Conservation (phyloP, 495 filamentous ascomycete species). For the Alectoria sarmentosa region DNA sequence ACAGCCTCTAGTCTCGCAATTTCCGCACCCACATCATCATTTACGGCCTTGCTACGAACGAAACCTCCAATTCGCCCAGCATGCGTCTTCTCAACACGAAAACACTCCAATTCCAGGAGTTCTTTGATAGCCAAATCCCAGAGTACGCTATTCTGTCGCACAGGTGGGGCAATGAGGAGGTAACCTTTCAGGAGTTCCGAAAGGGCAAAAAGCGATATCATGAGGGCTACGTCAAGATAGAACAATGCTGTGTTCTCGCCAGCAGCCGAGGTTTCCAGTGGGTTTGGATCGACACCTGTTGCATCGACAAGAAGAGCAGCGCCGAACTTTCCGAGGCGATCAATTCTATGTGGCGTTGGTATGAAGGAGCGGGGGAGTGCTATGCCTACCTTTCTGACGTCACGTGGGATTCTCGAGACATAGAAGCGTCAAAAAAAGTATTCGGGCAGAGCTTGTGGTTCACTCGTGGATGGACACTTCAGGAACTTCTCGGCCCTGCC, state of each 20-base stretch:
- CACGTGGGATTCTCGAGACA: background rate
- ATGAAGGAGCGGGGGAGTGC: conserved; percentile 29
- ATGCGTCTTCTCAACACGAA: conserved; percentile 42
- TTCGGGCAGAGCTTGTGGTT: conserved; percentile 38
- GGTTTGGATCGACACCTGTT: conserved; percentile 41
- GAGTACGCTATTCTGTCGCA: conserved; percentile 36
- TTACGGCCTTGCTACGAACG: too few species aligned
- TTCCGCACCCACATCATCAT: too few species aligned
- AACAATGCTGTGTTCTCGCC: conserved; percentile 23
- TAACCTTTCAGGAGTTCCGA: conserved; percentile 30
- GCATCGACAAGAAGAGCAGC: conserved; percentile 39
- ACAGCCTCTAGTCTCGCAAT: too few species aligned
- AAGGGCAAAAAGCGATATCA: conserved; percentile 3
- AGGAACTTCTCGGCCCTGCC: conserved; percentile 38
- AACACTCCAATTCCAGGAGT: conserved; percentile 34
- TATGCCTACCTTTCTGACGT: conserved; percentile 38
- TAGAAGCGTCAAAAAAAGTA: too few species aligned
- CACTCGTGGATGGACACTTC: conserved; percentile 39
- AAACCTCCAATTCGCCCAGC: too few species aligned
- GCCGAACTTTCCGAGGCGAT: conserved; percentile 37
- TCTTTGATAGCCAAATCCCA: conserved; percentile 25
- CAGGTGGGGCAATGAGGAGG: conserved; percentile 33
- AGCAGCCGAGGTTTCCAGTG: conserved; percentile 22
- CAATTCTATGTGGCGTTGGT: conserved; percentile 32
- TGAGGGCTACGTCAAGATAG: conserved; percentile 28